Conservation (phyloP, 2,329 filamentous ascomycete species). For the Penicillium sp. region DNA sequence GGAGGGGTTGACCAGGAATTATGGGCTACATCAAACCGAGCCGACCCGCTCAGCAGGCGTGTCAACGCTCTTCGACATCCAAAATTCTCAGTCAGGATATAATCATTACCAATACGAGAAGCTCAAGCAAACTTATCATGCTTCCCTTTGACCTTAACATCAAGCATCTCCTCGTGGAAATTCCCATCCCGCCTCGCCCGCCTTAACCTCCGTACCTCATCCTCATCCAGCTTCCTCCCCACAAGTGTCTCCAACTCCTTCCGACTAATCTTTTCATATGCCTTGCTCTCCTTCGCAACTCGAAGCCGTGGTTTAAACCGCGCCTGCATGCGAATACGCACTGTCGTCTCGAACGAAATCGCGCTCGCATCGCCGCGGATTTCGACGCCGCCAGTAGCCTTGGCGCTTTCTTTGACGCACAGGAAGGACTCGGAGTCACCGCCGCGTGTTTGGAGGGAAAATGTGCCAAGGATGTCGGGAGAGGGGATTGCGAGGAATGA, state of each 20-base stretch:
- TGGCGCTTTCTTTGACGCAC: constrained; percentile 61
- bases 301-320: constrained; percentile 86
- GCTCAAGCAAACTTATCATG: constrained; percentile 76
- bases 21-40: neutral
- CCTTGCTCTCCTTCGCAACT: constrained; percentile 81
- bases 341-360: constrained; percentile 71
- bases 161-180: constrained; percentile 84
- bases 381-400: constrained; percentile 61
- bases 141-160: constrained; percentile 89
- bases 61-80: neutral
- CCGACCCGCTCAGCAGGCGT: neutral
- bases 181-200: constrained; percentile 82
- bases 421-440: constrained; percentile 71
- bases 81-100: neutral
- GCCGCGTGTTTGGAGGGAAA: constrained; percentile 71
- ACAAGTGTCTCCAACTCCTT: constrained; percentile 83
- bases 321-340: constrained; percentile 91
- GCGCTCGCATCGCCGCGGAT: constrained; percentile 76
- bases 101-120: constrained; percentile 16
- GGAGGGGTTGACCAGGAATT: neutral
- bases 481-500: constrained; percentile 72
- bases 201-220: constrained; percentile 84
- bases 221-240: constrained; percentile 77
- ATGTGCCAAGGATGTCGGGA: constrained; percentile 70
- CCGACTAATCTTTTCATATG: constrained; percentile 81